Evolutionary conservation across 352 stramenopile species (phyloP).

Genomic region (Phytopythium delawarense): DNA sequence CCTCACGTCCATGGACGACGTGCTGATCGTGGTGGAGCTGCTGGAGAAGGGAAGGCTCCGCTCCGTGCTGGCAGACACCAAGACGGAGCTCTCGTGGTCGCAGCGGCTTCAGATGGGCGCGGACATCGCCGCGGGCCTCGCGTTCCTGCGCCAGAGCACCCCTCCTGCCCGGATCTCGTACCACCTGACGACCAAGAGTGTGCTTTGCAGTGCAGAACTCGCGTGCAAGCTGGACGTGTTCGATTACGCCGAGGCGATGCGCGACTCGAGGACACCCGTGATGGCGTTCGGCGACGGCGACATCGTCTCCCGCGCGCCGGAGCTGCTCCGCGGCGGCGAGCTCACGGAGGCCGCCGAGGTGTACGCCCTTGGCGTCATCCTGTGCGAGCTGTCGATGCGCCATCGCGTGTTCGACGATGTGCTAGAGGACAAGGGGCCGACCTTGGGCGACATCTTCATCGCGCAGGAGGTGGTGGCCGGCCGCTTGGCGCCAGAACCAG

Average conservation of each 20-base stretch:
- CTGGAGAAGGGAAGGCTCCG: conserved; percentile 70
- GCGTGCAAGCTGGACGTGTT: conserved; percentile 78
- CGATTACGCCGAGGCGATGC: conserved; percentile 49
- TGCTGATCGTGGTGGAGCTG: conserved; percentile 69
- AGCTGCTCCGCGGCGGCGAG: conserved; percentile 45
- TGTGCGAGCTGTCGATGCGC: conserved; percentile 64
- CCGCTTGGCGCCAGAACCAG: conserved; percentile 32
- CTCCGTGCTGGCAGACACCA: conserved; percentile 40
- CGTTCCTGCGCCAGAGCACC: conserved; percentile 41
- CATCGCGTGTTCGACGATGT: conserved; percentile 42
- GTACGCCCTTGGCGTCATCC: conserved; percentile 67
- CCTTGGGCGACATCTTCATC: conserved; percentile 63
- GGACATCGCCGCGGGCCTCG: conserved; percentile 43
- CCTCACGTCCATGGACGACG: conserved; percentile 47
- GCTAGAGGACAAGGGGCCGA: conserved; percentile 36
- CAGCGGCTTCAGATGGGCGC: conserved; percentile 43
- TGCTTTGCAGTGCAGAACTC: conserved; percentile 49
- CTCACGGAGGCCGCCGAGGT: conserved; percentile 53
- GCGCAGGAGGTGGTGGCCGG: conserved; percentile 41
- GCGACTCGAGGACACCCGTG: conserved; percentile 36
- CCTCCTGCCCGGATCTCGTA: conserved; percentile 30
- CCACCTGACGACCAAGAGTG: conserved; percentile 54
- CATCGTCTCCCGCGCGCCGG: conserved; percentile 48
- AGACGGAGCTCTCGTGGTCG: conserved; percentile 51
- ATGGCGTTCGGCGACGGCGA: conserved; percentile 50